Evolutionary conservation across 164 flowering plant genomes (phyloP).

Genomic region (Pachysandra terminalis): DNA sequence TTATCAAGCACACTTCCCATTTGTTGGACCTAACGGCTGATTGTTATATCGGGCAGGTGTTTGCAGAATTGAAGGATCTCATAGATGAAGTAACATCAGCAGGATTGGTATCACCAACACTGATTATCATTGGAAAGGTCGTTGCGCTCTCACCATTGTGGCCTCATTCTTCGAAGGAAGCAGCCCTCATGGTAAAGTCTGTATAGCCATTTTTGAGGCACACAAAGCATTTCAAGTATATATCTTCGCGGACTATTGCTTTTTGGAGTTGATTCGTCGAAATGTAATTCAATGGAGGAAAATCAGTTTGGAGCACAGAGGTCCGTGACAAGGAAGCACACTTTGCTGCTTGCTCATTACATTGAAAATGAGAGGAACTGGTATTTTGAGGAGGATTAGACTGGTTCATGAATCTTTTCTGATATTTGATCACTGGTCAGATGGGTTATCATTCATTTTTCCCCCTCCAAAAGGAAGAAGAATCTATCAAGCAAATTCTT

Average conservation of each 20-base stretch:
- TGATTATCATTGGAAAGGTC: constrained; percentile 88
- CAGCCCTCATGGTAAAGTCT: constrained; percentile 32
- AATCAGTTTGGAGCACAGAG: background rate
- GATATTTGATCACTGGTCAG: background rate
- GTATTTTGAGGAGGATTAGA: background rate
- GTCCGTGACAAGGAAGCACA: background rate
- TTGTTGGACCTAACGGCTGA: background rate
- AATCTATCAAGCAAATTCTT: background rate
- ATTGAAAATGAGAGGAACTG: constrained; percentile 2
- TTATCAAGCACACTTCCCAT: background rate
- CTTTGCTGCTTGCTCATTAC: background rate
- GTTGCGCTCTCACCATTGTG: constrained; percentile 89
- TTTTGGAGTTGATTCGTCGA: background rate
- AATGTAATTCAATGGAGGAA: background rate
- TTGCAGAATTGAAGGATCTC: constrained; percentile 71
- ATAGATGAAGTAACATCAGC: constrained; percentile 54
- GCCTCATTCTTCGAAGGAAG: constrained; percentile 47
- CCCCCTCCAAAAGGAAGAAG: background rate
- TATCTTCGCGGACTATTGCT: background rate
- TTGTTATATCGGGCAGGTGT: constrained; percentile 45
- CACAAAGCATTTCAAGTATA: background rate
- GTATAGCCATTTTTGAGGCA: constrained; percentile 8
- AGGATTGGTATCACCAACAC: constrained; percentile 72
- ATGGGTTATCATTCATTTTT: background rate
- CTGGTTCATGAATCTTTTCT: background rate